Evolutionary conservation across 1,284 basidiomycete species (phyloP), one percentile per base, ranked within the genome.

Genomic region (Ceratobasidium sp.): DNA sequence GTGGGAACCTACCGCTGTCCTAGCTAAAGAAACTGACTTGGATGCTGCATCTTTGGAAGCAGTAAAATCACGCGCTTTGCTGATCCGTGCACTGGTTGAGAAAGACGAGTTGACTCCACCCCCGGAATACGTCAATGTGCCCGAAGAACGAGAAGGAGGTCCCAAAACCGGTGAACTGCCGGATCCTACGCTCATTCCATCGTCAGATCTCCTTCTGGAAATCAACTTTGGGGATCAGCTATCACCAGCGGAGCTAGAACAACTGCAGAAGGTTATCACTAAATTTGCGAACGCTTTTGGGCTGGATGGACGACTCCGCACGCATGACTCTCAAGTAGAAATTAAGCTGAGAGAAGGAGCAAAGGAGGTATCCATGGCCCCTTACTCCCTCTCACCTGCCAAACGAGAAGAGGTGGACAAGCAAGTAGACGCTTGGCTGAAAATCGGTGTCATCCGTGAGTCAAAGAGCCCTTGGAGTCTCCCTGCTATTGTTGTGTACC

Each of bases 391-490:
- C 2, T 84, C 83, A 1, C 82, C 82, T 0, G 79, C 77, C 0
- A 83, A 83, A 51, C 44, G 80, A 4, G 77, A 78, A 62, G 80
- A 82, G 1, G 83, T 84, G 6, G 80, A 83, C 29, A 74, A 81
- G 24, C 81, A 83, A 62, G 66, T 83, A 14, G 79, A 82, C 27
- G 73, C 69, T 4, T 82, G 83, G 80, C 73, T 83, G 1, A 67
- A 77, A 8, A 72, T 77, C n/a, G 81, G 77, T 14, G 80, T 84
- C 7, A 84, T 84, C 17, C 80, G 83, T 72, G 79, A 79, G 7
- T 84, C 82, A 0, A 66, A 75, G 4, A 83, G 82, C 44, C 81
- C 83, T 1, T 84, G 83, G 83, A 79, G 79, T 8, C 27, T 31
- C 11, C 83, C 83, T 4, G 81, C 80, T 0, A 76, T 85, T 2